These are phyloP conservation scores for Setaria italica DNA, from an alignment of 202 grass and related monocot genomes.

Conservation along the genomic window DNA sequence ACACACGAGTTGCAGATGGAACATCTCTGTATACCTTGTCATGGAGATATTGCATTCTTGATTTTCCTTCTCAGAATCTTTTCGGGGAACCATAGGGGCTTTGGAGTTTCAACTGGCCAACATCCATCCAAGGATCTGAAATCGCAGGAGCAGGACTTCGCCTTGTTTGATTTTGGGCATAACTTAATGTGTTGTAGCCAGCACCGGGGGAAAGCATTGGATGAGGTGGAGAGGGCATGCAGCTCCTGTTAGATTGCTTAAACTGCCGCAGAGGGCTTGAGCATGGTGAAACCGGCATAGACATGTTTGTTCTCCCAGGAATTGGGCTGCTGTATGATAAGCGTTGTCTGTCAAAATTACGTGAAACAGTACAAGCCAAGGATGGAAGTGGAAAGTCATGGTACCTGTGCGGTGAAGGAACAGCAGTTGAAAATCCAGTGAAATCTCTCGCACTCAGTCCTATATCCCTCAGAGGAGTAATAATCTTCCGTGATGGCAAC, in stretches of 20 bases:
- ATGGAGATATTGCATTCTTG: neutral
- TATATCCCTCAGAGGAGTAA: slow-evolving; percentile 70
- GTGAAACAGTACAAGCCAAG: neutral
- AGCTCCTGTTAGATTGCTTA: slow-evolving; percentile 79
- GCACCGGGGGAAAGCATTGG: slow-evolving; percentile 54
- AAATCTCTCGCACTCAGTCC: slow-evolving; percentile 51
- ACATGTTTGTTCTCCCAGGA: slow-evolving; percentile 71
- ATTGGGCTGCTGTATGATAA: slow-evolving; percentile 57
- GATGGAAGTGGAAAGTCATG: neutral
- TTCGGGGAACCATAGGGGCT: slow-evolving; percentile 70
- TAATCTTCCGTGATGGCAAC: slow-evolving; percentile 62
- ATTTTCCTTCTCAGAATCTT: slow-evolving; percentile 46
- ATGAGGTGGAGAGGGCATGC: slow-evolving; percentile 85
- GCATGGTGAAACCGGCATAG: slow-evolving; percentile 81
- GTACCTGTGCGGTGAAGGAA: slow-evolving; percentile 64
- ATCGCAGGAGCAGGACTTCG: slow-evolving; percentile 15
- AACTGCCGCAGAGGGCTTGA: slow-evolving; percentile 81
- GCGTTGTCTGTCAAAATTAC: slow-evolving; percentile 3
- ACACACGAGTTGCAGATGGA: neutral
- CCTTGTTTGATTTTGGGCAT: slow-evolving; percentile 34
- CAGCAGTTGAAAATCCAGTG: slow-evolving; percentile 53
- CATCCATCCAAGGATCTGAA: slow-evolving; percentile 60
- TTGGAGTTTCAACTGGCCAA: slow-evolving; percentile 49
- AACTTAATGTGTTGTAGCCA: slow-evolving; percentile 33
- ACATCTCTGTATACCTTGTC: slow-evolving; percentile 23